Evolutionary conservation across 805 yeast genomes (phyloP), one percentile per base, ranked within the genome.

Genomic region (Ogataea henricii): DNA sequence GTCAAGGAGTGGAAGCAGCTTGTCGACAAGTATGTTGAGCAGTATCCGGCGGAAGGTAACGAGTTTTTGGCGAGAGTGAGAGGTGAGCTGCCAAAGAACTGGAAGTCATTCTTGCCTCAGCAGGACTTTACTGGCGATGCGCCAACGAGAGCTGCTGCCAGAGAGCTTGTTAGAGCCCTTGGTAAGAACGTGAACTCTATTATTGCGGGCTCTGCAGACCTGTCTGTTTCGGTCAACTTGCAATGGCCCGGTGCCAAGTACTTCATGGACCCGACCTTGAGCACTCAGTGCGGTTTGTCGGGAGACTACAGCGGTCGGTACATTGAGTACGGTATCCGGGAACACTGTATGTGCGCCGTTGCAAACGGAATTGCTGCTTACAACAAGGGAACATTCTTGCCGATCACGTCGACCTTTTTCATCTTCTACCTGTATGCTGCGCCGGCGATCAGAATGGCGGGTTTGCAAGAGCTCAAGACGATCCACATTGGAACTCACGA

Each of bases 311-410:
- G 82, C 49, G 99, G 99, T 68, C 85, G 97, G 70, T 92, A 92
- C 77, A 79, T 92, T 72, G 86, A 97, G 76, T 92, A 83, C 70
- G 99, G 99, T 83, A 96, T 92, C 60, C 86, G 99, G 74, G 99
- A 92, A 79, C 98, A 94, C 74, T 97, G 88, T 70, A 90, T 92
- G 97, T 96, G 96, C 75, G 97, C 97, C 54, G 87, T 91, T 70
- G 81, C 91, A 82, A 92, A 94, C 74, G 99, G 99, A 83, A 85
- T 92, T 62, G 79, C 94, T 51, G 97, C 97, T 45, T 92, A 74
- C 68, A 86, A 84, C 77, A 96, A 96, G 70, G 98, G 96, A 74
- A 92, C 99, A 64, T 92, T 71, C 56, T 58, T 71, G 37, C 74
- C 74, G n/a, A 60, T 69, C 47, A 62, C 72, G 37, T 63, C 76